Evolutionary conservation across 2,329 filamentous ascomycete genomes (phyloP).

Genomic region (Botrytis sinoallii): DNA sequence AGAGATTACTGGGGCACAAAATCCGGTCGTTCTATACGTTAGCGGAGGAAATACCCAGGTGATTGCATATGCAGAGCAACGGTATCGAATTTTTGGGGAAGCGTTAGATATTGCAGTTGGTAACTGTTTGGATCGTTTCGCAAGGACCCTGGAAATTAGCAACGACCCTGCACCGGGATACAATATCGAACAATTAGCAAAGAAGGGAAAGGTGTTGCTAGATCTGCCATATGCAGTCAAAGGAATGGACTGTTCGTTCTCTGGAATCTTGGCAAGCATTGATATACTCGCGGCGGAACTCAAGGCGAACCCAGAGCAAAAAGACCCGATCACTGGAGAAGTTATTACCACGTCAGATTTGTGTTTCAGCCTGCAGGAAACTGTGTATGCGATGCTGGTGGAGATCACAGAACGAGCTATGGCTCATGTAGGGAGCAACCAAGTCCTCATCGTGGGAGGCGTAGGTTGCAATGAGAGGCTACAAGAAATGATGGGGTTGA

Average conservation of each 20-base stretch:
- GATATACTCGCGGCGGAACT: constrained; percentile 76
- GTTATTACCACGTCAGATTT: constrained; percentile 76
- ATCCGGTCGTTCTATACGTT: constrained; percentile 95
- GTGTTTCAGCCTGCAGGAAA: constrained; percentile 94
- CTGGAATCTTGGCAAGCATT: constrained; percentile 80
- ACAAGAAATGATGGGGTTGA: constrained; percentile 97
- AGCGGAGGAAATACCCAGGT: constrained; percentile 96
- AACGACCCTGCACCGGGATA: constrained; percentile 97
- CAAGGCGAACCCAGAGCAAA: constrained; percentile 45
- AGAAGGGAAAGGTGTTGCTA: constrained; percentile 66
- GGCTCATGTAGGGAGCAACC: constrained; percentile 88
- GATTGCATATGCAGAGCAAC: constrained; percentile 89
- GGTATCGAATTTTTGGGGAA: constrained; percentile 97
- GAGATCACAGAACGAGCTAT: constrained; percentile 98
- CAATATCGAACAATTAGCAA: constrained; percentile 94
- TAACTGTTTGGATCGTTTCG: constrained; percentile 95
- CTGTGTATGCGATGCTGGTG: constrained; percentile 93
- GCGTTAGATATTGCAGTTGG: constrained; percentile 96
- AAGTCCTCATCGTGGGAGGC: constrained; percentile 93
- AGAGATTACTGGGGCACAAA: constrained; percentile 81
- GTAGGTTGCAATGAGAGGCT: constrained; percentile 93
- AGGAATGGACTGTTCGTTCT: constrained; percentile 98
- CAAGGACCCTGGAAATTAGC: constrained; percentile 82
- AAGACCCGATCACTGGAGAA: constrained; percentile 49
- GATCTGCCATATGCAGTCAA: constrained; percentile 96